Evolutionary conservation across 805 yeast genomes (phyloP).

Genomic region (Zygosaccharomyces siamensis): DNA sequence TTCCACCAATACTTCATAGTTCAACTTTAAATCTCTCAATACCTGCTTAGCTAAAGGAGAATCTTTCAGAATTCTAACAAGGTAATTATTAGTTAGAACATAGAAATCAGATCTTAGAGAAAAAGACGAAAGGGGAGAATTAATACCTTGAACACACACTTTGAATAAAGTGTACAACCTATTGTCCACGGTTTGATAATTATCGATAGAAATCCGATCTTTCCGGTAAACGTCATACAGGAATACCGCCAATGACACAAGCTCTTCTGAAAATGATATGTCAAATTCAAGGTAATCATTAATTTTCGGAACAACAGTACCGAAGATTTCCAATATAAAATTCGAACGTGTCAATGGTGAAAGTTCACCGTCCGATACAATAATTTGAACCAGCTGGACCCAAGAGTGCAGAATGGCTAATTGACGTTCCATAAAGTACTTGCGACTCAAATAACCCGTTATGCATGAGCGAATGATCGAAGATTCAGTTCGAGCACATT

Average conservation of each 20-base stretch:
- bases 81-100: conserved; percentile 60
- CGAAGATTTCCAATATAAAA: conserved; percentile 73
- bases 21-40: conserved; percentile 47
- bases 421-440: conserved; percentile 48
- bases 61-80: conserved; percentile 46
- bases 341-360: conserved; percentile 44
- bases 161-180: conserved; percentile 66
- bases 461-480: conserved; percentile 34
- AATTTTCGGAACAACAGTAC: conserved; percentile 68
- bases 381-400: conserved; percentile 72
- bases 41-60: conserved; percentile 44
- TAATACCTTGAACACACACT: conserved; percentile 68
- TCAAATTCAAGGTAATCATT: conserved; percentile 68
- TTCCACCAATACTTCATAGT: conserved; percentile 60
- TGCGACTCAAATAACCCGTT: conserved; percentile 43
- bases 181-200: conserved; percentile 41
- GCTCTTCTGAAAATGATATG: conserved; percentile 62
- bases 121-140: conserved; percentile 63
- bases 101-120: conserved; percentile 74
- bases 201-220: conserved; percentile 36
- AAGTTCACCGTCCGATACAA: conserved; percentile 59
- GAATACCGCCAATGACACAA: conserved; percentile 70
- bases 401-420: conserved; percentile 69
- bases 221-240: conserved; percentile 59
- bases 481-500: conserved; percentile 6